A percentile compares a stretch with the other conserved stretches of the same genome.
phyloP scores from a whole-genome alignment of 2,329 filamentous ascomycete species.

The Calonectria ilicicola region DNA sequence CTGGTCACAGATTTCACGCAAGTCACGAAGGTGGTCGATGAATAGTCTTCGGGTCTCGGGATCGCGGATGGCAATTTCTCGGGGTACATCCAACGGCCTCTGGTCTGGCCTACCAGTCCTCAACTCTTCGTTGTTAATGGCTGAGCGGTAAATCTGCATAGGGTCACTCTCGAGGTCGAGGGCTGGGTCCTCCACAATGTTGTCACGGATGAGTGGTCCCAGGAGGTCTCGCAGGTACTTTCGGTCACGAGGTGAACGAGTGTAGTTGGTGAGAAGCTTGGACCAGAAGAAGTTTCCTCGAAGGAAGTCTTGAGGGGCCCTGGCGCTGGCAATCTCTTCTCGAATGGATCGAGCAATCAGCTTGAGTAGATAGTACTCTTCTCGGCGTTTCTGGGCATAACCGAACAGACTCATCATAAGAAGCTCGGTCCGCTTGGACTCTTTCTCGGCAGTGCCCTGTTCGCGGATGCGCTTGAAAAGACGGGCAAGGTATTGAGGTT shows the following conservation, averaged over 20 bases:
- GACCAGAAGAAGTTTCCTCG: slow-evolving; percentile 95
- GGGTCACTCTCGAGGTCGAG: slow-evolving; percentile 97
- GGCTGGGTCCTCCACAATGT: slow-evolving; percentile 91
- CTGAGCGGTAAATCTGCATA: slow-evolving; percentile 94
- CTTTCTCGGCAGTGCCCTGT: slow-evolving; percentile 87
- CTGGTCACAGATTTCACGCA: slow-evolving; percentile 94
- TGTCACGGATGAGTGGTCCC: slow-evolving; percentile 86
- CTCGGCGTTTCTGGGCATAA: slow-evolving; percentile 94
- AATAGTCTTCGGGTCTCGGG: slow-evolving; percentile 92
- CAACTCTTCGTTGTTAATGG: slow-evolving; percentile 97
- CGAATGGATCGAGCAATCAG: slow-evolving; percentile 84
- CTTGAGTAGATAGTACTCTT: slow-evolving; percentile 97
- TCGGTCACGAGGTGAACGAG: slow-evolving; percentile 89
- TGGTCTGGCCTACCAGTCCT: slow-evolving; percentile 87
- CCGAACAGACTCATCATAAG: slow-evolving; percentile 97
- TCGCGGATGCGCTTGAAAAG: slow-evolving; percentile 88
- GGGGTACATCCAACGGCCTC: slow-evolving; percentile 84
- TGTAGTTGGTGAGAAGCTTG: slow-evolving; percentile 87
- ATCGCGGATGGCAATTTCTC: slow-evolving; percentile 95
- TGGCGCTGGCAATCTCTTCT: slow-evolving; percentile 84
- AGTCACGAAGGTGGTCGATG: slow-evolving; percentile 92
- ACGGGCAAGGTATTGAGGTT: slow-evolving; percentile 92
- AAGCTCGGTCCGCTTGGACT: slow-evolving; percentile 91
- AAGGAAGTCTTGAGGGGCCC: slow-evolving; percentile 83
- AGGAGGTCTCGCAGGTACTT: slow-evolving; percentile 92